Percentiles rank a stretch among this genome's conserved stretches.
Conservation (phyloP, 768 basidiomycete genomes). For the Auricularia sp. region DNA sequence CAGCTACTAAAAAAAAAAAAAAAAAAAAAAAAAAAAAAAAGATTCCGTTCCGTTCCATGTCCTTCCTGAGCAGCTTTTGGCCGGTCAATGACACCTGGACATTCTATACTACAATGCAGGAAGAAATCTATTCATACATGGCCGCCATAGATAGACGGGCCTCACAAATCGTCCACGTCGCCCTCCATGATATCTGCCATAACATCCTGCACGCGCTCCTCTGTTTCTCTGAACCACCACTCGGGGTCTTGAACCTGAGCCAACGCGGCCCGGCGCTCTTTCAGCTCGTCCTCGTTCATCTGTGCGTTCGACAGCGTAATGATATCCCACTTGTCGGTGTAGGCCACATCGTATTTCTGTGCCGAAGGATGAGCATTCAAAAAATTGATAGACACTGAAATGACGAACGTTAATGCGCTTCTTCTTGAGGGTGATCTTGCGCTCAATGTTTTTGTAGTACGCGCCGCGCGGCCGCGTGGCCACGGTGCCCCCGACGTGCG, state of each 20-base stretch:
- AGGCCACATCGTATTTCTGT: conserved; percentile 54
- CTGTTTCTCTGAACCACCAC: conserved; percentile 20
- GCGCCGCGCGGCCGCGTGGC: conserved; percentile 40
- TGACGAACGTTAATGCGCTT: conserved; percentile 60
- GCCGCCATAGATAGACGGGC: too few species aligned
- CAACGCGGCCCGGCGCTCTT: conserved; percentile 67
- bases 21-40: too few species aligned
- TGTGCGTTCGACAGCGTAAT: conserved; percentile 61
- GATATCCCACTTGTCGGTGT: conserved; percentile 73
- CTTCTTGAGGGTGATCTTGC: conserved; percentile 81
- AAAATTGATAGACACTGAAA: conserved; percentile 4
- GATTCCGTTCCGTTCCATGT: too few species aligned
- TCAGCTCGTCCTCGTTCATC: conserved; percentile 64
- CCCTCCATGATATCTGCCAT: conserved; percentile 2
- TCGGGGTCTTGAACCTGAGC: conserved; percentile 66
- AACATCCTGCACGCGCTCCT: background rate
- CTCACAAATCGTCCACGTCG: conserved; percentile 3
- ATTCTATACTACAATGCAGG: too few species aligned
- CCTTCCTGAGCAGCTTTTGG: too few species aligned
- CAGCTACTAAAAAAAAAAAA: too few species aligned
- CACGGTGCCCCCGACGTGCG: conserved; percentile 19
- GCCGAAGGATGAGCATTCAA: background rate
- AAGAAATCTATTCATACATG: too few species aligned
- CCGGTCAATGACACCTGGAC: too few species aligned
- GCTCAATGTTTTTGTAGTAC: conserved; percentile 81